Evolutionary conservation across 306 rosid species (phyloP), one percentile per base, ranked within the genome.

Genomic region (Biancaea sappan): DNA sequence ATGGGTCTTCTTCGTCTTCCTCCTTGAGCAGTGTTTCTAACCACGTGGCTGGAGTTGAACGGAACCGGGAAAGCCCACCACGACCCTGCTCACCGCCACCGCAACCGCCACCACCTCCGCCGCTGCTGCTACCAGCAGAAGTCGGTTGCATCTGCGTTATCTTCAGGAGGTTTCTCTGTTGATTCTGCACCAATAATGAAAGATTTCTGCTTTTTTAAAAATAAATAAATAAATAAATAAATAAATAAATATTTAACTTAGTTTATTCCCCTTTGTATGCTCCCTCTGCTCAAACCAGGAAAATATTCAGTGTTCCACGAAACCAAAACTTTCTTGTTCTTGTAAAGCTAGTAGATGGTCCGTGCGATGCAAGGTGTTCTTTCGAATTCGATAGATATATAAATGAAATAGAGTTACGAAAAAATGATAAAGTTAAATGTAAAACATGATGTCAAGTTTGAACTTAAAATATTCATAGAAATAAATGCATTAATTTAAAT

Each of bases 1-100:
- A 60, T 0, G 82, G 88, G 79, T 87, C 89, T 31, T 77, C 86
- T 13, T 61, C 81, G 37, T 85, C 90, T 66, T 86, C 96, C 7
- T 78, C 86, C 35, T 90, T 92, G 4, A 90, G 80, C 29, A 89
- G 84, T 0, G 93, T 80, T 65, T 93, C 98, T 69, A 93, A 75
- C 98, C 97, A 91, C 37, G 82, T 63, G n/a, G 93, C 92, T 44
- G 98, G 96, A 47, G 96, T 87, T 34, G 98, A 93, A 25, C 79
- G 88, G 82, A 86, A 87, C 61, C 95, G 90, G 37, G 86, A 40
- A 28, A 93, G 86, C 25, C 83, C 86, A 0, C 76, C 75, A 2
- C 77, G 72, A 57, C 76, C 72, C n/a, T n/a, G n/a, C n/a, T n/a
- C n/a, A n/a, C 76, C 75, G 3, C 77, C 72, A 57, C 76, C 72